Percentiles rank a stretch among this genome's conserved stretches.
Conservation (phyloP, 1,284 basidiomycete species). For the Irpex rosettiformis region DNA sequence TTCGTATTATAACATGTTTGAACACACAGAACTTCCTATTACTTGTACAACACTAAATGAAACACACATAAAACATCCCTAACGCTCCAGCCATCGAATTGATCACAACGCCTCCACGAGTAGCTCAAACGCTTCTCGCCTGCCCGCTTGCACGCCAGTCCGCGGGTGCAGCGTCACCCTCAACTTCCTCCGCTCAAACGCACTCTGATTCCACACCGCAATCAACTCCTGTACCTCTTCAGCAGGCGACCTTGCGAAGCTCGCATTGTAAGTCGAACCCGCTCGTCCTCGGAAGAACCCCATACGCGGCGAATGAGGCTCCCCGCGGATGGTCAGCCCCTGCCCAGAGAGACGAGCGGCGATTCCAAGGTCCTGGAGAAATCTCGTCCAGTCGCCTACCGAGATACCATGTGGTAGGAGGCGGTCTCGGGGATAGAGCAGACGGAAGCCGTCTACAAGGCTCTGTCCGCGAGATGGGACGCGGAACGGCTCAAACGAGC, state of each 20-base stretch:
- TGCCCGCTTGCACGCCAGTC: not conserved
- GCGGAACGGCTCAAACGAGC: conserved; percentile 12
- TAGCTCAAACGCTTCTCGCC: not conserved
- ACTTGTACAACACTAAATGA: no score
- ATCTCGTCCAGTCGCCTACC: conserved; percentile 9
- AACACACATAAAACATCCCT: not conserved
- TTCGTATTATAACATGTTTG: no score
- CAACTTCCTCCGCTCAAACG: conserved; percentile 14
- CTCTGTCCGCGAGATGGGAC: conserved; percentile 7
- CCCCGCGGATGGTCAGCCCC: conserved; percentile 2
- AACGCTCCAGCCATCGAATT: not conserved
- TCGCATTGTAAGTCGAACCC: conserved; percentile 11
- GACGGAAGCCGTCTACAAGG: conserved; percentile 8
- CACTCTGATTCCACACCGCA: conserved; percentile 13
- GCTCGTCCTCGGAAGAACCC: not conserved
- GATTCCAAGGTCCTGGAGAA: conserved; percentile 10
- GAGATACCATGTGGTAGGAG: conserved; percentile 9
- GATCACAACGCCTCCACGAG: not conserved
- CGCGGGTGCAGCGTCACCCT: not conserved
- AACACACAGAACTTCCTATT: no score
- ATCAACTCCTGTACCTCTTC: conserved; percentile 12
- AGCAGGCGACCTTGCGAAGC: conserved; percentile 9
- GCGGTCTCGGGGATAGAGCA: conserved; percentile 8
- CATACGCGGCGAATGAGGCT: not conserved
- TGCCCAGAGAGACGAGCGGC: conserved; percentile 5